A percentile compares a stretch with the other conserved stretches of the same genome.
phyloP scores from a whole-genome alignment of 768 basidiomycete genomes.

The Mycena epipterygia region DNA sequence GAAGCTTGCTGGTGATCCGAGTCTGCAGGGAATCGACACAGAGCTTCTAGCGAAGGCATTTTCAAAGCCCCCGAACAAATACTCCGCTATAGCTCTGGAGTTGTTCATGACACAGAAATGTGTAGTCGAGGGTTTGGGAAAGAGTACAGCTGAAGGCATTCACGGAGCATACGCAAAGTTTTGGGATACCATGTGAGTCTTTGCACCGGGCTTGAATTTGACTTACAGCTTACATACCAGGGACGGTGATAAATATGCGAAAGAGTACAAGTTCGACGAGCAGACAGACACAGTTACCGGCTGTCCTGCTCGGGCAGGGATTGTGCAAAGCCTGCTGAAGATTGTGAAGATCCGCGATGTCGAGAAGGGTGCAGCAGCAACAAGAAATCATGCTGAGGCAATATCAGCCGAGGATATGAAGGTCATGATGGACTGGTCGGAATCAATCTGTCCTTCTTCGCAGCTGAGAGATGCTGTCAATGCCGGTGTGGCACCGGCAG shows the following conservation, averaged over 20 bases:
- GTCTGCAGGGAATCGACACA: slow-evolving; percentile 34
- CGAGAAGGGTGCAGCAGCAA: slow-evolving; percentile 37
- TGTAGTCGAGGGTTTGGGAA: slow-evolving; percentile 37
- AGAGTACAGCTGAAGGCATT: slow-evolving; percentile 40
- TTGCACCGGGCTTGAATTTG: too few species aligned
- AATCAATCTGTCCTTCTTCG: slow-evolving; percentile 30
- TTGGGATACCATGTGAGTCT: slow-evolving; percentile 47
- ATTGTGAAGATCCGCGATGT: slow-evolving; percentile 38
- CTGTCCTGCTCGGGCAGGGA: slow-evolving; percentile 43
- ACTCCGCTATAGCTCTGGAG: slow-evolving; percentile 44
- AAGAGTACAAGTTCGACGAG: slow-evolving; percentile 42
- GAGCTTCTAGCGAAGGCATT: slow-evolving; percentile 44
- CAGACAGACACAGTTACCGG: slow-evolving; percentile 41
- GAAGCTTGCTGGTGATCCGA: neutral
- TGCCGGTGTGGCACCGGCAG: neutral
- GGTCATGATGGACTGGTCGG: slow-evolving; percentile 43
- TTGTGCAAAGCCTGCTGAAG: slow-evolving; percentile 41
- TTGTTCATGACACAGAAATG: slow-evolving; percentile 49
- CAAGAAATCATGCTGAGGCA: slow-evolving; percentile 47
- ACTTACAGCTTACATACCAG: too few species aligned
- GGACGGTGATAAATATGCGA: slow-evolving; percentile 38
- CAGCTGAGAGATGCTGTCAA: slow-evolving; percentile 5
- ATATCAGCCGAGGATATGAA: slow-evolving; percentile 47
- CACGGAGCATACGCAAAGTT: slow-evolving; percentile 42
- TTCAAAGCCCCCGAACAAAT: slow-evolving; percentile 41